These are phyloP conservation scores for Theobroma cacao DNA, from an alignment of 345 rosid genomes.

Conservation along the genomic window DNA sequence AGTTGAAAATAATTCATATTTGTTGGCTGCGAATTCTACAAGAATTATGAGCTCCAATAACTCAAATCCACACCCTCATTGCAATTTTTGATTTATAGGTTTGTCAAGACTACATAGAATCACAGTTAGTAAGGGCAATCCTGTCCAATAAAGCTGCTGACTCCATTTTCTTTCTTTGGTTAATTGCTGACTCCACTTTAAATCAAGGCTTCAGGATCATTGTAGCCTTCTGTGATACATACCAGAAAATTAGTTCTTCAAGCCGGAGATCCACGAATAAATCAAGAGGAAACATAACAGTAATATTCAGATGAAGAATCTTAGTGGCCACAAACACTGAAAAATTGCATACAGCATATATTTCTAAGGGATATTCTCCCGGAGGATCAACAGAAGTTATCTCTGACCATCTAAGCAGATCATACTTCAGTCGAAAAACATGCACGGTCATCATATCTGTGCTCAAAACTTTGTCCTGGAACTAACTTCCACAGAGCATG, in stretches of 20 bases:
- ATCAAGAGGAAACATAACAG: background rate
- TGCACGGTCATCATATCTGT: background rate
- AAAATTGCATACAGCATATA: too few species aligned
- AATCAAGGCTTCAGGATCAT: background rate
- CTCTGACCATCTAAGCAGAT: background rate
- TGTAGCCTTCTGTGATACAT: background rate
- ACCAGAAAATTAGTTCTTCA: background rate
- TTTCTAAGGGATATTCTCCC: background rate
- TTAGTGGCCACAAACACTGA: background rate
- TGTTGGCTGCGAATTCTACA: background rate
- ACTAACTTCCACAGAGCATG: background rate
- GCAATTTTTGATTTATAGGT: background rate
- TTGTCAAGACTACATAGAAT: background rate
- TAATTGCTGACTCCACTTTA: background rate
- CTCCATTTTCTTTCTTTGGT: background rate
- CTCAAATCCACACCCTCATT: background rate
- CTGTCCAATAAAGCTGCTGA: background rate
- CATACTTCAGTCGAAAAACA: background rate
- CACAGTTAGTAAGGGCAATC: background rate
- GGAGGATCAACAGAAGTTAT: background rate
- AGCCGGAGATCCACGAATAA: background rate
- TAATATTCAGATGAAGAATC: background rate
- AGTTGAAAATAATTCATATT: too few species aligned
- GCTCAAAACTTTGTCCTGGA: background rate
- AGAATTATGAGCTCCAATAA: background rate